Percentiles rank a stretch among this genome's conserved stretches.
These are phyloP conservation scores for Pseudocercospora crystallina DNA, from an alignment of 2,329 filamentous ascomycete genomes.

Conservation along the genomic window DNA sequence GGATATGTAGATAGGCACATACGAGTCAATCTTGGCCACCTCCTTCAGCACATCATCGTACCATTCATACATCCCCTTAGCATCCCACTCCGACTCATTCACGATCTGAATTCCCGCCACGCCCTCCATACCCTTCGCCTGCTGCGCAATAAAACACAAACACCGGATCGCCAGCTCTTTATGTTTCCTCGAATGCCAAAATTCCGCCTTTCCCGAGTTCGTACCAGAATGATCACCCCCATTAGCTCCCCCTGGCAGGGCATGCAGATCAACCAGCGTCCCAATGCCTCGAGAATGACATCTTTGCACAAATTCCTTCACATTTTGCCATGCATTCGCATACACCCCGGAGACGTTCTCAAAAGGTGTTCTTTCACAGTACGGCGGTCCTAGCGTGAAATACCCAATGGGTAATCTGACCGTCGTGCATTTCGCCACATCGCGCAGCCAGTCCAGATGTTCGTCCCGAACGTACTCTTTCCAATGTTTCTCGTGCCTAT, in stretches of 20 bases:
- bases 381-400: constrained; percentile 55
- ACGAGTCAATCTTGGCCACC: constrained; percentile 49
- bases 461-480: constrained; percentile 49
- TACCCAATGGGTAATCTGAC: constrained; percentile 62
- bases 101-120: constrained; percentile 59
- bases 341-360: constrained; percentile 52
- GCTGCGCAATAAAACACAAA: constrained; percentile 51
- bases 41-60: constrained; percentile 54
- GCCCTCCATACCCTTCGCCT: constrained; percentile 45
- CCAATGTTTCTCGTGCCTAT: constrained; percentile 58
- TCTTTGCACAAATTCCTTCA: constrained; percentile 49
- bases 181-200: constrained; percentile 50
- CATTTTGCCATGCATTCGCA: constrained; percentile 52
- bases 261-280: constrained; percentile 60
- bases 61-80: constrained; percentile 56
- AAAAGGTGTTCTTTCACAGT: constrained; percentile 54
- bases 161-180: constrained; percentile 49
- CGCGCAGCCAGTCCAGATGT: constrained; percentile 55
- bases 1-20: constrained; percentile 57
- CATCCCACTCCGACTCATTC: constrained; percentile 56
- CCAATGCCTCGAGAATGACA: constrained; percentile 53
- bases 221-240: constrained; percentile 57
- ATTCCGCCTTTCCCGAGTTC: constrained; percentile 50
- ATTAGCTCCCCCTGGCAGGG: constrained; percentile 60
- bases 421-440: constrained; percentile 55